Conservation (phyloP, 192 early-diverging fungal genomes). For the Backusella tarrabulga region DNA sequence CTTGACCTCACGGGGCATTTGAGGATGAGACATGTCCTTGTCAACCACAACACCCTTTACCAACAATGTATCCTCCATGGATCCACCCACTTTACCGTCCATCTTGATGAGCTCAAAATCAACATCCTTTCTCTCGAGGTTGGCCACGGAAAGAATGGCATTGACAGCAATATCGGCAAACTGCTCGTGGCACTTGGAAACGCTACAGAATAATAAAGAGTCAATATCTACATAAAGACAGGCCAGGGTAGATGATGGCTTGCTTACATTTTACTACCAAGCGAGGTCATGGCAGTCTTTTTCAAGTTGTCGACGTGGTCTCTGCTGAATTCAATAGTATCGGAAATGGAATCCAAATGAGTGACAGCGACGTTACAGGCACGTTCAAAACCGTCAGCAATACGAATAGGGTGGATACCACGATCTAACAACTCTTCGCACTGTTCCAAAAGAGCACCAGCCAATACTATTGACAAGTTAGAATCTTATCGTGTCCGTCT, state of each 20-base stretch:
- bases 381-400: constrained; percentile 97
- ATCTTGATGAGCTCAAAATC: constrained; percentile 99
- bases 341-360: constrained; percentile 90
- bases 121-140: constrained; percentile 98
- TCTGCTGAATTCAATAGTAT: constrained; percentile 81
- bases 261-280: constrained; percentile 95
- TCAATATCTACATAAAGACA: neutral
- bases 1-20: constrained; percentile 96
- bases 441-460: constrained; percentile 96
- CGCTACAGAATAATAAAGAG: constrained; percentile 47
- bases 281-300: constrained; percentile 93
- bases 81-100: constrained; percentile 98
- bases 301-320: constrained; percentile 83
- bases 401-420: constrained; percentile 98
- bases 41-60: constrained; percentile 99
- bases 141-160: constrained; percentile 95
- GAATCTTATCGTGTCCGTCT: too few species aligned
- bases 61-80: constrained; percentile 87
- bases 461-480: constrained; percentile 66
- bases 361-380: constrained; percentile 94
- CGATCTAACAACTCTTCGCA: constrained; percentile 92
- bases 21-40: constrained; percentile 99
- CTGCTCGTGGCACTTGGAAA: constrained; percentile 97
- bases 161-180: constrained; percentile 99
- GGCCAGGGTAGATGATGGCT: too few species aligned